Evolutionary conservation across 306 rosid genomes (phyloP).

Genomic region (Lotus japonicus): DNA sequence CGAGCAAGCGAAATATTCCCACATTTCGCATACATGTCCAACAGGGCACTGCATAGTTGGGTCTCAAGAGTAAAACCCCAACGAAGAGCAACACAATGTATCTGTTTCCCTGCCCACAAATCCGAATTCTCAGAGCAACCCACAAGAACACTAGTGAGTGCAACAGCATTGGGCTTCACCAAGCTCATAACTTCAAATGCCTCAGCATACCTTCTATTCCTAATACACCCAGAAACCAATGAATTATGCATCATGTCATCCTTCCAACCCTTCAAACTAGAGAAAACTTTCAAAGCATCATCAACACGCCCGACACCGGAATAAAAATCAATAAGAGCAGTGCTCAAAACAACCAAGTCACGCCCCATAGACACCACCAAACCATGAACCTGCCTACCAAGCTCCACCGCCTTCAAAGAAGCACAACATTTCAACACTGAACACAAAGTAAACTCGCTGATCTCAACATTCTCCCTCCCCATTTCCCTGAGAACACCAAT

Average conservation of each 20-base stretch:
- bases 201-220: conserved; percentile 33
- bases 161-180: conserved; percentile 49
- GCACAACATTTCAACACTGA: conserved; percentile 57
- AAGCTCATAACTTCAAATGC: conserved; percentile 39
- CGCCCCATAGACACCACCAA: conserved; percentile 49
- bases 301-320: conserved; percentile 33
- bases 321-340: conserved; percentile 61
- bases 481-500: conserved; percentile 38
- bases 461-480: conserved; percentile 42
- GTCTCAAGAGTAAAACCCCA: conserved; percentile 38
- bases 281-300: conserved; percentile 48
- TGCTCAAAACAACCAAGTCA: conserved; percentile 55
- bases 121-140: conserved; percentile 58
- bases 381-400: conserved; percentile 66
- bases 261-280: conserved; percentile 30
- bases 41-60: conserved; percentile 43
- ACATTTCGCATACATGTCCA: conserved; percentile 63
- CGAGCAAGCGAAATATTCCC: conserved; percentile 38
- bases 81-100: conserved; percentile 53
- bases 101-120: conserved; percentile 50
- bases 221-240: conserved; percentile 49
- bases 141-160: conserved; percentile 47
- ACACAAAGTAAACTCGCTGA: conserved; percentile 55
- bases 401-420: conserved; percentile 39
- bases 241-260: conserved; percentile 50